A percentile compares a stretch with the other conserved stretches of the same genome.
phyloP scores from a whole-genome alignment of 352 stramenopile species.

The Globisporangium rhizosaccharum region DNA sequence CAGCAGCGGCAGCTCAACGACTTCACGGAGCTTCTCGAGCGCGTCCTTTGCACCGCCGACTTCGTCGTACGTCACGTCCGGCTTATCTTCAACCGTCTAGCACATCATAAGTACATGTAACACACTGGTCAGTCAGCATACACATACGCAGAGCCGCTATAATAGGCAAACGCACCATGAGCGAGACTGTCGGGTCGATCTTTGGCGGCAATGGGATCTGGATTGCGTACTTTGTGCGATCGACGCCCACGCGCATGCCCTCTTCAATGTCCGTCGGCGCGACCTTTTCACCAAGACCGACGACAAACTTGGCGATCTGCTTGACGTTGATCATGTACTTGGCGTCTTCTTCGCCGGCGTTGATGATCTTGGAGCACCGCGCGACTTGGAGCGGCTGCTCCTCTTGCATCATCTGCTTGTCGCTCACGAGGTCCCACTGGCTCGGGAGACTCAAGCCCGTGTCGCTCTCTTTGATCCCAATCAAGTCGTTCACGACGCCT shows the following conservation, averaged over 20 bases:
- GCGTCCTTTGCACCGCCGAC: constrained; percentile 98
- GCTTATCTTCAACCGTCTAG: constrained; percentile 99
- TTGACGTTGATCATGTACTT: constrained; percentile 99
- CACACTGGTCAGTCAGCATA: constrained; percentile 2
- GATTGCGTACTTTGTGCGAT: constrained; percentile 96
- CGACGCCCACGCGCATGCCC: constrained; percentile 98
- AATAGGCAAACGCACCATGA: constrained; percentile 31
- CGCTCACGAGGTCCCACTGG: constrained; percentile 98
- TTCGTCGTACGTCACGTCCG: constrained; percentile 99
- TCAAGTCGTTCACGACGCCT: constrained; percentile 88
- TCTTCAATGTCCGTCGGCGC: constrained; percentile 99
- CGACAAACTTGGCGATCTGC: constrained; percentile 99
- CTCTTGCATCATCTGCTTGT: constrained; percentile 99
- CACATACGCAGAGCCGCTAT: constrained; percentile 2
- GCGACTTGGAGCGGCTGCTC: constrained; percentile 97
- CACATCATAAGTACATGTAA: constrained; percentile 16
- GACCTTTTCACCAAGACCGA: constrained; percentile 97
- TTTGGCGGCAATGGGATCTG: constrained; percentile 98
- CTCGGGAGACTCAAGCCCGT: constrained; percentile 97
- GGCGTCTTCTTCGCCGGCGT: constrained; percentile 91
- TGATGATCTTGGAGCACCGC: constrained; percentile 95
- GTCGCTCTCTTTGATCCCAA: constrained; percentile 99
- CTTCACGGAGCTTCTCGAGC: constrained; percentile 98
- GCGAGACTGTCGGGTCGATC: constrained; percentile 97
- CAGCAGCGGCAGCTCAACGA: constrained; percentile 97